These are phyloP conservation scores for Sungouiozyma ichnusensis DNA, from an alignment of 805 yeast species.

Conservation along the genomic window DNA sequence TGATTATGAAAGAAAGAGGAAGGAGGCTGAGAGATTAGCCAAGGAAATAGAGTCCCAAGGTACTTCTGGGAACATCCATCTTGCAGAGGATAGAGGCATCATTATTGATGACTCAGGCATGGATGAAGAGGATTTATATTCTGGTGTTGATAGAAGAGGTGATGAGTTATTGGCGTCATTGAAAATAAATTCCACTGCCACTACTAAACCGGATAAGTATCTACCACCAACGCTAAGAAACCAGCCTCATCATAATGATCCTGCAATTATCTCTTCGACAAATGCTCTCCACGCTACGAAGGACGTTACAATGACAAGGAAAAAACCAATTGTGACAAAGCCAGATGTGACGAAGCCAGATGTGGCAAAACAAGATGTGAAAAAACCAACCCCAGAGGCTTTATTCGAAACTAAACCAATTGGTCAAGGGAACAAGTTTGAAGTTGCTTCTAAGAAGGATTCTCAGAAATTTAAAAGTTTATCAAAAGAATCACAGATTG, in stretches of 20 bases:
- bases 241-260: constrained; percentile 28
- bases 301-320: too few species aligned
- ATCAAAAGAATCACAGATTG: constrained; percentile 46
- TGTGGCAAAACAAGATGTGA: too few species aligned
- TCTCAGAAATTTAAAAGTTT: constrained; percentile 2
- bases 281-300: too few species aligned
- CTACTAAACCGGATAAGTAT: constrained; percentile 26
- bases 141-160: constrained; percentile 67
- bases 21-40: constrained; percentile 70
- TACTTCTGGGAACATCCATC: constrained; percentile 57
- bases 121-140: constrained; percentile 94
- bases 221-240: constrained; percentile 27
- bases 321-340: too few species aligned
- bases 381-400: too few species aligned
- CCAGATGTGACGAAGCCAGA: too few species aligned
- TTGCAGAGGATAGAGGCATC: constrained; percentile 87
- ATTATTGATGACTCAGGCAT: constrained; percentile 69
- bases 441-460: constrained; percentile 3
- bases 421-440: too few species aligned
- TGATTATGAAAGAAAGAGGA: constrained; percentile 53
- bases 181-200: constrained; percentile 18
- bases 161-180: constrained; percentile 27
- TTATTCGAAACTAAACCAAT: too few species aligned
- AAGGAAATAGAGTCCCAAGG: constrained; percentile 67
- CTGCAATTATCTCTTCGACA: constrained; percentile 28